phyloP scores from a whole-genome alignment of 2,329 filamentous ascomycete genomes.

The Aspergillus ruber region DNA sequence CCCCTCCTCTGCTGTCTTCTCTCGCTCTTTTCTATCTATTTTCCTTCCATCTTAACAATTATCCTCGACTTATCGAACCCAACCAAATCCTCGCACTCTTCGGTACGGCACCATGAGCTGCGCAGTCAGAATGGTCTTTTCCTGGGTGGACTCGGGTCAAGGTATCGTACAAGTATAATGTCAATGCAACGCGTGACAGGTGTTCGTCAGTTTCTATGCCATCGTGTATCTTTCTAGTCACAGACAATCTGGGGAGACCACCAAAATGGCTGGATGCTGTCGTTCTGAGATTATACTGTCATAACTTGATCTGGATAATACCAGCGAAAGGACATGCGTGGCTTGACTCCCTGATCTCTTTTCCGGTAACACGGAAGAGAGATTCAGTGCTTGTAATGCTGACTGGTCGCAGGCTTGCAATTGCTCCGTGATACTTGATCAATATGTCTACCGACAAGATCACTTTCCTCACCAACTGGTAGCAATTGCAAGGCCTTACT shows the following conservation, averaged over 20 bases:
- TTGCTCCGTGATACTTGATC: slow-evolving; percentile 36
- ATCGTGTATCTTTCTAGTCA: slow-evolving; percentile 1
- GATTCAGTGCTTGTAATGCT: slow-evolving; percentile 20
- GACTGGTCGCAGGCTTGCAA: slow-evolving; percentile 20
- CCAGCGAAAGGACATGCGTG: slow-evolving; percentile 84
- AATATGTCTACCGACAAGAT: slow-evolving; percentile 78
- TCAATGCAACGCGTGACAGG: slow-evolving; percentile 39
- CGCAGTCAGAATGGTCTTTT: slow-evolving; percentile 18
- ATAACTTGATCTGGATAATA: slow-evolving; percentile 83
- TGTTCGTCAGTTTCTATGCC: slow-evolving; percentile 26
- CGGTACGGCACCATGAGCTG: slow-evolving; percentile 28
- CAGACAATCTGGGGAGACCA: neutral
- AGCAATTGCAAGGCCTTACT: slow-evolving; percentile 21
- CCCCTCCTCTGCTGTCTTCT: slow-evolving; percentile 13
- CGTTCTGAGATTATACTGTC: slow-evolving; percentile 71
- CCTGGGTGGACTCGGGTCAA: slow-evolving; percentile 33
- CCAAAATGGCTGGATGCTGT: slow-evolving; percentile 7
- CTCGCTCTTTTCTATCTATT: slow-evolving; percentile 1
- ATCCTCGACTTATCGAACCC: neutral
- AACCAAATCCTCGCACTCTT: slow-evolving; percentile 8
- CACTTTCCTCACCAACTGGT: slow-evolving; percentile 80
- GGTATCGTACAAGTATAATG: slow-evolving; percentile 38
- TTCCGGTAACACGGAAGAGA: slow-evolving; percentile 8
- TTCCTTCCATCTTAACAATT: neutral
- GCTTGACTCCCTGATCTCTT: slow-evolving; percentile 41